Percentiles rank a stretch among this genome's conserved stretches.
Conservation (phyloP, 305 asterid species). For the Solanum aculeatissimum region DNA sequence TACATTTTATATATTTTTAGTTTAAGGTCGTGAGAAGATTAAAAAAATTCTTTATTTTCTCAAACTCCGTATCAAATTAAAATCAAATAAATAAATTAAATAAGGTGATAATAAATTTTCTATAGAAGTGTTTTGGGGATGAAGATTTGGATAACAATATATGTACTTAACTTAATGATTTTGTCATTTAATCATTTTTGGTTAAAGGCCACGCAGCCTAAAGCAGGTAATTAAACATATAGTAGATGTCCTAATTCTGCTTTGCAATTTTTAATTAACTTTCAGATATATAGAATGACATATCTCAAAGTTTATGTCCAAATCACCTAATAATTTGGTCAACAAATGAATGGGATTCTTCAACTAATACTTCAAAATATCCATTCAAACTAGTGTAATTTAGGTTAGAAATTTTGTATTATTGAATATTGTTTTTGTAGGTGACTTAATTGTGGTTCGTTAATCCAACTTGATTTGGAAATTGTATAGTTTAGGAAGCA, state of each 20-base stretch:
- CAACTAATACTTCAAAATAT: constrained; percentile 15
- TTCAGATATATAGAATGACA: not conserved
- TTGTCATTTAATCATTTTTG: not conserved
- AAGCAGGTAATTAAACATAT: not conserved
- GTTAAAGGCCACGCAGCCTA: not conserved
- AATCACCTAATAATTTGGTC: constrained; percentile 27
- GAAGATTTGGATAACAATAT: not conserved
- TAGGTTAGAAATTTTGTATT: not conserved
- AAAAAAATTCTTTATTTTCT: not conserved
- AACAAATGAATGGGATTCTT: constrained; percentile 21
- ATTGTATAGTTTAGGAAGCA: not conserved
- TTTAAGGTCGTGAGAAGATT: too few species aligned
- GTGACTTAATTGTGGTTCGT: not conserved
- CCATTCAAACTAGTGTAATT: not conserved
- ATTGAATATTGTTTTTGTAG: not conserved
- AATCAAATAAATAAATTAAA: too few species aligned
- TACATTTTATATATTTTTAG: too few species aligned
- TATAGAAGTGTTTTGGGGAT: not conserved
- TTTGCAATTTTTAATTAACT: not conserved
- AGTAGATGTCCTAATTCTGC: not conserved
- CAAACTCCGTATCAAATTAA: too few species aligned
- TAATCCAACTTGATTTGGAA: not conserved
- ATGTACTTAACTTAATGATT: not conserved
- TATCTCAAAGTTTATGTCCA: not conserved
- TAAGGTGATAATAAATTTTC: not conserved